Base-by-base conservation (phyloP, 2,329 filamentous ascomycete species). In the Curvularia spicifera region DNA sequence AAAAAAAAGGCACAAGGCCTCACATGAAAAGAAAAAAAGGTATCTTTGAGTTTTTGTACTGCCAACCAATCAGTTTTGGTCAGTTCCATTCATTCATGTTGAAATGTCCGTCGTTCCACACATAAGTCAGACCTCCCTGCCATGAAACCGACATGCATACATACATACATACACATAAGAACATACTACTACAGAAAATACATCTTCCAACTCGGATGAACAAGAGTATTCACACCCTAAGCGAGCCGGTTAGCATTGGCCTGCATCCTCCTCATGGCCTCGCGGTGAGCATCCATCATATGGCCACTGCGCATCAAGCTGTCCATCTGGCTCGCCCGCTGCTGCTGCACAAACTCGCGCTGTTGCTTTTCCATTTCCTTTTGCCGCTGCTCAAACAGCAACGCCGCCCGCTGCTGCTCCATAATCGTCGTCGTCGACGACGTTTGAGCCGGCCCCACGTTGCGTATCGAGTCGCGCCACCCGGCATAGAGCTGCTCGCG, bases 201-300 rank as follows among this genome's bases (percentile, higher is more conserved):
- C 12, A 5, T 43, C 40, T 26, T 43, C 40, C 13, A 5, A 43
- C 8, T 15, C 44, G 18, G 43, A 4, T 3, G 6, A 31, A 31
- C 8, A 46, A 47, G 22, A 33, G 10, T 22, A 18, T 18, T 5
- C 5, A n/a, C 35, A 37, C 7, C 13, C 53, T 61, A 71, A 59
- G 71, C 56, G 33, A 67, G 65, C 43, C 71, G 75, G 61, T 84
- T 85, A 0, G 83, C 85, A 48, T 79, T 76, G 13, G 82, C 82
- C 73, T 97, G 93, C 88, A 97, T 90, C 74, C 83, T 88, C 62
- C 90, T 83, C 85, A 97, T 84, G 0, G 89, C 91, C 63, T 93
- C 89, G 20, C 89, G 84, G 74, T 97, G 93, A 22, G 88, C 84
- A 45, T 91, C 89, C 51, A 90, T 81, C 80, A 96, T 85, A 63